Conservation (phyloP, 495 filamentous ascomycete genomes). For the Trichocladium uniseriatum region DNA sequence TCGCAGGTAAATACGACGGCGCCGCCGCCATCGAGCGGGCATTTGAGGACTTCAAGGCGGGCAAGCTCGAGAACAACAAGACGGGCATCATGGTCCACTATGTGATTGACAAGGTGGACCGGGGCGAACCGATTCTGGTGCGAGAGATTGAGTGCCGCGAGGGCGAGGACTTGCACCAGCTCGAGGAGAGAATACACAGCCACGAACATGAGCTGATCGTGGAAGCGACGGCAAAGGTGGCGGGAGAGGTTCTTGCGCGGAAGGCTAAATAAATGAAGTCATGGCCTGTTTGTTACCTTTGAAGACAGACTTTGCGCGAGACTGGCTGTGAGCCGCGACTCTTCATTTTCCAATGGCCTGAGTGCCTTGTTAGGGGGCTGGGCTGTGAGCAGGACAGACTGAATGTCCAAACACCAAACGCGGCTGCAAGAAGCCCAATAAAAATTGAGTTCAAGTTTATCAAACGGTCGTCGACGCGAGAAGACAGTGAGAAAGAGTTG, state of each 20-base stretch:
- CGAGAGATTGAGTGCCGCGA: constrained; percentile 60
- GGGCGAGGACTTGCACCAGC: constrained; percentile 54
- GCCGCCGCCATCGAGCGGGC: constrained; percentile 71
- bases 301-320: no score
- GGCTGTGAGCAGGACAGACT: no score
- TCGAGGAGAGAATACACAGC: constrained; percentile 62
- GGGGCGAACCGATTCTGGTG: constrained; percentile 64
- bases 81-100: constrained; percentile 94
- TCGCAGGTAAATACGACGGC: constrained; percentile 60
- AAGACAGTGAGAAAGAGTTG: no score
- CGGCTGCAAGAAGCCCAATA: no score
- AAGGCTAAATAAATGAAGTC: constrained; percentile 21
- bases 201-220: constrained; percentile 64
- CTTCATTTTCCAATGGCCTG: no score
- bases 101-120: constrained; percentile 77
- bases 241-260: constrained; percentile 28
- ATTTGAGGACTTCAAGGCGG: constrained; percentile 61
- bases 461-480: no score
- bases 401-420: no score
- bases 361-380: no score
- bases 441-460: no score
- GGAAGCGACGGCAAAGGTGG: constrained; percentile 51
- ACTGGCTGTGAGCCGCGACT: no score
- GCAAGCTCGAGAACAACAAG: constrained; percentile 53
- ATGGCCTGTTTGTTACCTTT: not conserved